Evolutionary conservation across 1,284 basidiomycete genomes (phyloP).

Genomic region (Psilocybe mexicana): DNA sequence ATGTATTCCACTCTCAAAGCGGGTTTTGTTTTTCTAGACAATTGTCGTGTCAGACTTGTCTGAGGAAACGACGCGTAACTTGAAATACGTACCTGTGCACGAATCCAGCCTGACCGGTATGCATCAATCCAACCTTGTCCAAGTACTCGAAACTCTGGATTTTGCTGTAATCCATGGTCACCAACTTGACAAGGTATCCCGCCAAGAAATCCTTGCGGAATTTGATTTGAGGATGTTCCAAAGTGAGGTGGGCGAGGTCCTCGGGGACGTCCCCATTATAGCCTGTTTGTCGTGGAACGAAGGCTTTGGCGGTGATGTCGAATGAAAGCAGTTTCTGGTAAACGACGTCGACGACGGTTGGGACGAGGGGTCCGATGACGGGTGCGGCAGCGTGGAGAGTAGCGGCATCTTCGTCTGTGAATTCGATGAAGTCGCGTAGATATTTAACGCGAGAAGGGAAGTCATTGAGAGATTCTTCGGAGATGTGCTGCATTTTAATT

Average conservation of each 20-base stretch:
- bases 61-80: neutral
- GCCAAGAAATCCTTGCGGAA: slow-evolving; percentile 45
- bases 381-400: slow-evolving; percentile 42
- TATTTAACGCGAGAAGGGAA: slow-evolving; percentile 34
- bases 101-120: slow-evolving; percentile 47
- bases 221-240: slow-evolving; percentile 46
- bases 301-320: slow-evolving; percentile 47
- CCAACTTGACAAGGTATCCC: slow-evolving; percentile 32
- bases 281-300: slow-evolving; percentile 31
- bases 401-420: slow-evolving; percentile 41
- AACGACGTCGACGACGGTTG: slow-evolving; percentile 43
- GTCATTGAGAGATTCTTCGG: slow-evolving; percentile 30
- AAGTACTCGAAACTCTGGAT: slow-evolving; percentile 48
- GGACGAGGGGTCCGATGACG: slow-evolving; percentile 43
- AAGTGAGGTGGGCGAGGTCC: slow-evolving; percentile 39
- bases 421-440: slow-evolving; percentile 46
- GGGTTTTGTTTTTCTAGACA: slow-evolving; percentile 28
- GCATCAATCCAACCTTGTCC: slow-evolving; percentile 53
- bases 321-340: slow-evolving; percentile 50
- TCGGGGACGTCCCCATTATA: slow-evolving; percentile 31
- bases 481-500: slow-evolving; percentile 26
- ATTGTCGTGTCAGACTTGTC: neutral
- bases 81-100: slow-evolving; percentile 31
- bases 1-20: slow-evolving; percentile 34
- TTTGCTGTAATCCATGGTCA: slow-evolving; percentile 46